These are phyloP conservation scores for Trametes cinnabarina DNA, from an alignment of 768 basidiomycete species.

Conservation along the genomic window DNA sequence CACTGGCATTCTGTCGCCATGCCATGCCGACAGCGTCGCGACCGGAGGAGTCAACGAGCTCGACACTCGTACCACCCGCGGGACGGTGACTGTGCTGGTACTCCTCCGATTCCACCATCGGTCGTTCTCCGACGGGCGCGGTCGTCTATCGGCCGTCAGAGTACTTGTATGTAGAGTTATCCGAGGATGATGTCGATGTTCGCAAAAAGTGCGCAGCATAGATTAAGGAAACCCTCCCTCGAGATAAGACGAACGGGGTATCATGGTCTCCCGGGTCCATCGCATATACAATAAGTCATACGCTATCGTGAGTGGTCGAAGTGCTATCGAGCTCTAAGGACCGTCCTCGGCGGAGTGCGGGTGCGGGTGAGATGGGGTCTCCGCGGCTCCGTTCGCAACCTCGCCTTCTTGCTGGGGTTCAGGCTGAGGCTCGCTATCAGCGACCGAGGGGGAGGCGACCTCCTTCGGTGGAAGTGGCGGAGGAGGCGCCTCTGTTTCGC, in stretches of 20 bases:
- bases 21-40: too few relatives aligned
- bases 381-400: not conserved
- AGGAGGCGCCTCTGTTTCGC: not conserved
- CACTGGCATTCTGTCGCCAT: too few relatives aligned
- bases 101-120: not conserved
- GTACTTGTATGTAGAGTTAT: too few relatives aligned
- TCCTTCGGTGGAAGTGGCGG: constrained; percentile 13
- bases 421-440: not conserved
- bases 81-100: not conserved
- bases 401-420: not conserved
- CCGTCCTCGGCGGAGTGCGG: not conserved
- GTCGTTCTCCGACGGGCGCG: not conserved
- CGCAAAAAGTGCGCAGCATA: too few relatives aligned
- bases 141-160: not conserved
- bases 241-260: not conserved
- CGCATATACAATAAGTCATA: constrained; percentile 10
- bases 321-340: not conserved
- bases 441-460: not conserved
- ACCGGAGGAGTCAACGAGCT: too few relatives aligned
- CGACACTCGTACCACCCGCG: too few relatives aligned
- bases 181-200: not conserved
- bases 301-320: too few relatives aligned
- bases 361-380: not conserved
- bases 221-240: not conserved
- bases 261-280: constrained; percentile 10